Conservation (phyloP, 148 eudicot species). For the Fagopyrum esculentum region DNA sequence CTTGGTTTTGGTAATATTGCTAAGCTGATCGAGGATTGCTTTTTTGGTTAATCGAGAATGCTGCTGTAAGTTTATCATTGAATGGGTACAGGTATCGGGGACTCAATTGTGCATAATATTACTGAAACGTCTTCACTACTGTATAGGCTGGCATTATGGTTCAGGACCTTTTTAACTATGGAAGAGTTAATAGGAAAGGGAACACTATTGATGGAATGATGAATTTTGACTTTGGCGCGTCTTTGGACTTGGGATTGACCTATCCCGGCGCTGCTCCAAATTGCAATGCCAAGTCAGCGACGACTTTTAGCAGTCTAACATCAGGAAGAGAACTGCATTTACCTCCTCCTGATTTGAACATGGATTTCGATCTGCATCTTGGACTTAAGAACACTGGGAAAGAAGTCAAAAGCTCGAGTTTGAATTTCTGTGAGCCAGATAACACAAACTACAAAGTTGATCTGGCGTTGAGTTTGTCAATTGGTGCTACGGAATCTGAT, state of each 20-base stretch:
- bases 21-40: neutral
- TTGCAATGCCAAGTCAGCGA: constrained; percentile 9
- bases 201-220: constrained; percentile 11
- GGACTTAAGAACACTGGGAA: constrained; percentile 15
- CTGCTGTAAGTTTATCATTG: neutral
- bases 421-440: constrained; percentile 5
- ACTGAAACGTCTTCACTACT: constrained; percentile 19
- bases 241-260: constrained; percentile 40
- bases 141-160: constrained; percentile 16
- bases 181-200: constrained; percentile 31
- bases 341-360: constrained; percentile 23
- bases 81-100: constrained; percentile 9
- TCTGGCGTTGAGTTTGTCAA: constrained; percentile 60
- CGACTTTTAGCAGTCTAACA: constrained; percentile 20
- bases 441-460: constrained; percentile 28
- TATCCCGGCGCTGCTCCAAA: constrained; percentile 18
- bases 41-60: constrained; percentile 5
- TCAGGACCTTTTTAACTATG: constrained; percentile 17
- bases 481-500: constrained; percentile 46
- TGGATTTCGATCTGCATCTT: constrained; percentile 25
- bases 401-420: constrained; percentile 16
- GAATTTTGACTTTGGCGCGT: constrained; percentile 25
- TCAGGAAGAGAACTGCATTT: constrained; percentile 26
- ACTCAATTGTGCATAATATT: constrained; percentile 12
- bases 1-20: neutral